Evolutionary conservation across 805 yeast species (phyloP), one percentile per base, ranked within the genome.

Genomic region (Starmerella floricola): DNA sequence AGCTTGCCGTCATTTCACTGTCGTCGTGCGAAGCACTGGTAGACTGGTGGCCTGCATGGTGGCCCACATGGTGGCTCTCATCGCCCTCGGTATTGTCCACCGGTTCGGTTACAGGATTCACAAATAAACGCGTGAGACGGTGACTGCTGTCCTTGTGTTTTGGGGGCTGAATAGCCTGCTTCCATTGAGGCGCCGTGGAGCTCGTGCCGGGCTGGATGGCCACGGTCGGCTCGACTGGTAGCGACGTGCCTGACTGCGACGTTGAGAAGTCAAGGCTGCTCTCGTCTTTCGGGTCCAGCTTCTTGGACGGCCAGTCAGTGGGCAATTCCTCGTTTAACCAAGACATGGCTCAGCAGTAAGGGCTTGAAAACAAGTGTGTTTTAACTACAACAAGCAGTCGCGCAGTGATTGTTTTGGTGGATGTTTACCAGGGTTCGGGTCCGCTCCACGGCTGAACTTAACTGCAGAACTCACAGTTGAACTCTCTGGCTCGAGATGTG

Each of bases 311-410:
- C 54, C 54, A 50, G 20, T 41, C 50, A 6, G 30, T 47, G 4
- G 54, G 54, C 31, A 49, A 38, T 24, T 49, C 54, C 15, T 44
- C 43, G 26, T 46, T 40, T 19, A 50, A 34, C 54, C 54, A 50
- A 16, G 51, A 44, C 52, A 49, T 49, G 18, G 17, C n/a, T 12
- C 34, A 31, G 15, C 16, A 17, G 34, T 17, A 31, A 31, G 34
- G 34, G 34, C 29, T 27, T 15, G 8, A 6, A 21, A 24, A 12
- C 24, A 35, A 12, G 8, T 27, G 13, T 13, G 12, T 27, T 27
- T 30, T 8, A 8, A 16, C 12, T 15, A 6, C 32, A 6, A 6
- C 32, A 8, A n/a, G 8, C 32, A n/a, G 8, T 15, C 6, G 6
- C 6, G 8, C 8, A 30, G 13, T 23, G 26, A 6, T 23, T 23